A percentile compares a stretch with the other conserved stretches of the same genome.
Evolutionary conservation across 179 eudicot genomes (phyloP).

Genomic region (Silene coronaria): DNA sequence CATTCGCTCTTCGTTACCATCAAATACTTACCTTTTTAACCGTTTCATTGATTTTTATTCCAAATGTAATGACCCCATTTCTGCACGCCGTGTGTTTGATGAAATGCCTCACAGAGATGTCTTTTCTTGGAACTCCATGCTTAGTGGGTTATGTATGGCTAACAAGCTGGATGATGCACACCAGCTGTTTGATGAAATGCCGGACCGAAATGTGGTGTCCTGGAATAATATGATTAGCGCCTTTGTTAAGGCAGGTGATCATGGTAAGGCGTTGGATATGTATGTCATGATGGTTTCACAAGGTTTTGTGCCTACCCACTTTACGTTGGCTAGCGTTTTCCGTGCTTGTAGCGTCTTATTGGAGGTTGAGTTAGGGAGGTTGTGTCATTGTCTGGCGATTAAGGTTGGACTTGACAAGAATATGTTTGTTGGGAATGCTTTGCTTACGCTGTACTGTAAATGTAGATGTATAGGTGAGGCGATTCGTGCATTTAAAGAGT

Average conservation of each 20-base stretch:
- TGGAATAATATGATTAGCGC: slow-evolving; percentile 69
- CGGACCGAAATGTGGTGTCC: slow-evolving; percentile 54
- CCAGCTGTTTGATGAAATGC: slow-evolving; percentile 51
- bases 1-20: slow-evolving; percentile 36
- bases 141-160: slow-evolving; percentile 39
- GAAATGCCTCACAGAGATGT: slow-evolving; percentile 44
- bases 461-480: slow-evolving; percentile 44
- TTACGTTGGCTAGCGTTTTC: slow-evolving; percentile 67
- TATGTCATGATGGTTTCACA: slow-evolving; percentile 39
- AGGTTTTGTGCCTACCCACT: slow-evolving; percentile 58
- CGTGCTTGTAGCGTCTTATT: slow-evolving; percentile 57
- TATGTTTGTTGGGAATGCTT: slow-evolving; percentile 63
- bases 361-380: slow-evolving; percentile 40
- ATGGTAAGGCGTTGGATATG: slow-evolving; percentile 43
- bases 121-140: slow-evolving; percentile 61
- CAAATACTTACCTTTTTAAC: slow-evolving; percentile 49
- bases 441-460: slow-evolving; percentile 66
- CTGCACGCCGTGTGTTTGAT: slow-evolving; percentile 50
- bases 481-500: slow-evolving; percentile 40
- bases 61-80: slow-evolving; percentile 36
- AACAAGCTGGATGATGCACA: slow-evolving; percentile 34
- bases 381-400: slow-evolving; percentile 47
- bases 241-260: slow-evolving; percentile 33
- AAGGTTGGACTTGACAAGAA: slow-evolving; percentile 54
- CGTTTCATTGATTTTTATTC: slow-evolving; percentile 60